A percentile compares a stretch with the other conserved stretches of the same genome.
These are phyloP conservation scores for Tetracladium setigerum DNA, from an alignment of 495 filamentous ascomycete genomes.

Conservation along the genomic window DNA sequence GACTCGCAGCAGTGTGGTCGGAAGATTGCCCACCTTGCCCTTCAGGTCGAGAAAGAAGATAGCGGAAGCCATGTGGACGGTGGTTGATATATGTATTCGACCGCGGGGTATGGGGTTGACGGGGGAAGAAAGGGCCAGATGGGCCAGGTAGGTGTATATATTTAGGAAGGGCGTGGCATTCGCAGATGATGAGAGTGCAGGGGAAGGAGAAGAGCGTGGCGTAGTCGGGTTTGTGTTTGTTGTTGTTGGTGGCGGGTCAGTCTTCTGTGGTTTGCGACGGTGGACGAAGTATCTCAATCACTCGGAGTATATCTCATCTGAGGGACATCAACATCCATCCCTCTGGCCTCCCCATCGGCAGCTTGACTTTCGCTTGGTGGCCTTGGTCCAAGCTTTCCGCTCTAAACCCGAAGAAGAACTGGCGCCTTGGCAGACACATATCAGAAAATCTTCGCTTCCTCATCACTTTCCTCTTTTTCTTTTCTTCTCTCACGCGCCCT, in stretches of 20 bases:
- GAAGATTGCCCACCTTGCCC: conserved; percentile 69
- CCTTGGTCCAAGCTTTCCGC: no score
- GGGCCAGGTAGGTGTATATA: conserved; percentile 2
- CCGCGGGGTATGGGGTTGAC: background rate
- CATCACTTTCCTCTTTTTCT: conserved; percentile 10
- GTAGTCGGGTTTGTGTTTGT: no score
- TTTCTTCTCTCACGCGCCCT: conserved; percentile 61
- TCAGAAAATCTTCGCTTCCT: conserved; percentile 18
- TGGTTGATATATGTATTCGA: background rate
- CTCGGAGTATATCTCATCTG: no score
- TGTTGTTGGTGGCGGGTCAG: no score
- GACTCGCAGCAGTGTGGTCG: background rate
- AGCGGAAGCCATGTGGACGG: conserved; percentile 79
- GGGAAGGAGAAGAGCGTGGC: no score
- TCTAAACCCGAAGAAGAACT: background rate
- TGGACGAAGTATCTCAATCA: no score
- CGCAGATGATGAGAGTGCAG: background rate
- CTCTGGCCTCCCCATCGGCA: no score
- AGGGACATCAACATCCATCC: no score
- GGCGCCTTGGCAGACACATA: conserved; percentile 2
- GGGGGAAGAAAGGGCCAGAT: background rate
- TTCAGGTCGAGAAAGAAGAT: conserved; percentile 99
- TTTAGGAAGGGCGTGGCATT: conserved; percentile 9
- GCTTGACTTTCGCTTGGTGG: no score
- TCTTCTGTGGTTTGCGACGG: no score